Percentiles rank a stretch among this genome's conserved stretches.
phyloP scores from a whole-genome alignment of 768 basidiomycete genomes.

The Leccinum uliginosum region DNA sequence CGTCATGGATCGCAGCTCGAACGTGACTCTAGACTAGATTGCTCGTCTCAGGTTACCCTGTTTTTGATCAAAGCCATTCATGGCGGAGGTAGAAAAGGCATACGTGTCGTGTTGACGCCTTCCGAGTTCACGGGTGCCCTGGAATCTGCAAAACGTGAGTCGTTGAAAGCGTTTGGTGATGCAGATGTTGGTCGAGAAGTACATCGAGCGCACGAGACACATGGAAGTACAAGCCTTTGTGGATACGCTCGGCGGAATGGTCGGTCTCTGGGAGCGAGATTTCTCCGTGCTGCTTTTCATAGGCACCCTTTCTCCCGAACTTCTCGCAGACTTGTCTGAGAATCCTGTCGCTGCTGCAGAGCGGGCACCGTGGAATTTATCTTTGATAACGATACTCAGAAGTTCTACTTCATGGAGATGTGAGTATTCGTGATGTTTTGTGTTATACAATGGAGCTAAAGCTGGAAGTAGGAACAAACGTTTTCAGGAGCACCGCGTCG shows the following conservation, averaged over 20 bases:
- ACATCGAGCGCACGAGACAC: conserved; percentile 81
- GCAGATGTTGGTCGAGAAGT: conserved; percentile 90
- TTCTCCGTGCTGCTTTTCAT: conserved; percentile 69
- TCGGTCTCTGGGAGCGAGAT: conserved; percentile 96
- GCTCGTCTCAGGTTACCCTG: conserved; percentile 63
- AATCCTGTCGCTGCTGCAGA: conserved; percentile 92
- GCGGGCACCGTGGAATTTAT: conserved; percentile 97
- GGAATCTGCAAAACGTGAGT: conserved; percentile 85
- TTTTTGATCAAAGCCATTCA: conserved; percentile 94
- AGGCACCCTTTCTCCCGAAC: conserved; percentile 83
- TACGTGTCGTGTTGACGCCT: conserved; percentile 73
- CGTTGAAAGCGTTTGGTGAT: conserved; percentile 83
- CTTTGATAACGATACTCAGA: conserved; percentile 83
- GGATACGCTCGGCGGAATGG: conserved; percentile 70
- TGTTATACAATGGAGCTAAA: not conserved
- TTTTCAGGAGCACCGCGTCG: conserved; percentile 87
- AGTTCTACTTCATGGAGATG: conserved; percentile 98
- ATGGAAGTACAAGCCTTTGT: conserved; percentile 96
- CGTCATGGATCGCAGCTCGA: not conserved
- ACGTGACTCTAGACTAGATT: not conserved
- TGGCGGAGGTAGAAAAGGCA: conserved; percentile 94
- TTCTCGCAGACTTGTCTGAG: conserved; percentile 74
- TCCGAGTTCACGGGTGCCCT: conserved; percentile 76
- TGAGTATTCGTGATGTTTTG: conserved; percentile 28
- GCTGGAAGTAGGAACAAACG: conserved; percentile 64